Evolutionary conservation across 2,329 filamentous ascomycete species (phyloP).

Genomic region (Aspergillus glaucus): DNA sequence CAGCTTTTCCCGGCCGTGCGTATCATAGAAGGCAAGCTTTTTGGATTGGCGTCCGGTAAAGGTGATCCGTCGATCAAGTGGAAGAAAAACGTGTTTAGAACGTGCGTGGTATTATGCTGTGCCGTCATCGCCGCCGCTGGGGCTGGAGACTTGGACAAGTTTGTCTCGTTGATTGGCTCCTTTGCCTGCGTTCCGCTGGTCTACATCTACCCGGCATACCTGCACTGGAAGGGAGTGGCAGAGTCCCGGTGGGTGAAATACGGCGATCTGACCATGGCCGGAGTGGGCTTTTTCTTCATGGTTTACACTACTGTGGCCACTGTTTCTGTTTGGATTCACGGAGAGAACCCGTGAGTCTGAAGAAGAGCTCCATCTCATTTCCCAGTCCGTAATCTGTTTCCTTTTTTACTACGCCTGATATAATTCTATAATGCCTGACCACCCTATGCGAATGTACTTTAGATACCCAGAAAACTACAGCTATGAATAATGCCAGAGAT

Average conservation of each 20-base stretch:
- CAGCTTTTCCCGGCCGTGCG: constrained; percentile 96
- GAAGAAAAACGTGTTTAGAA: constrained; percentile 95
- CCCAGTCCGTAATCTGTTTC: not conserved
- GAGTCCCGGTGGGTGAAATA: constrained; percentile 40
- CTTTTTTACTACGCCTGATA: not conserved
- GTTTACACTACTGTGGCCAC: constrained; percentile 64
- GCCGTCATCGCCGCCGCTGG: constrained; percentile 81
- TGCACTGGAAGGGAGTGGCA: constrained; percentile 65
- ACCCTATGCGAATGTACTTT: too few relatives aligned
- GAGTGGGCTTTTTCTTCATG: constrained; percentile 60
- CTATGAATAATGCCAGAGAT: too few relatives aligned
- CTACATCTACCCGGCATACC: constrained; percentile 81
- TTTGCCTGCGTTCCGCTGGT: constrained; percentile 95
- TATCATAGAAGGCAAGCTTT: constrained; percentile 86
- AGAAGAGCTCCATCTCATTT: too few relatives aligned
- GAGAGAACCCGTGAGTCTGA: not conserved
- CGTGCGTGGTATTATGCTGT: constrained; percentile 80
- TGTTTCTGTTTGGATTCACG: constrained; percentile 26
- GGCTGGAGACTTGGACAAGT: constrained; percentile 88
- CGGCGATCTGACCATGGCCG: constrained; percentile 58
- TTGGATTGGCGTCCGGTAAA: constrained; percentile 80
- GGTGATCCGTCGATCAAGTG: constrained; percentile 97
- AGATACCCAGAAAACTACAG: too few relatives aligned
- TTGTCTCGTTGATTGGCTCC: constrained; percentile 86
- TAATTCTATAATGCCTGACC: too few relatives aligned